Base-by-base conservation (phyloP, 208 protist species). In the Acanthamoeba lenticulata region DNA sequence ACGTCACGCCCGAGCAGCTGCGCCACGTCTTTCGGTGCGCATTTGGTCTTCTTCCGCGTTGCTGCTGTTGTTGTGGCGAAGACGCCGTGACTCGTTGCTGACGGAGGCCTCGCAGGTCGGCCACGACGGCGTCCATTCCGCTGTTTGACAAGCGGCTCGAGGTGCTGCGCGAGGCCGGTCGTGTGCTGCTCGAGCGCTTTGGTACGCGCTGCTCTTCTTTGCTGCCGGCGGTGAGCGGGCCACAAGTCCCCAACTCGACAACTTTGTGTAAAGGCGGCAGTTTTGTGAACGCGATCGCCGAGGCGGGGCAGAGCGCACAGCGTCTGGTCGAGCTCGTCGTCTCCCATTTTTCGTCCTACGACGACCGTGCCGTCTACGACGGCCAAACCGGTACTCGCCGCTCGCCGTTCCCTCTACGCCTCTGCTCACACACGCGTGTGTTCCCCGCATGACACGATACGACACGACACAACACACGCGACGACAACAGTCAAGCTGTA, bases 401-500 rank as follows among this genome's bases (percentile, higher is more conserved):
- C 7, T 57, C 1, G 27, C 11, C n/a, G n/a, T n/a, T n/a, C n/a
- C n/a, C 42, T 34, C 29, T 38, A 36, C n/a, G n/a, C n/a, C n/a
- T n/a, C n/a, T n/a, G n/a, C n/a, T n/a, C n/a, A n/a, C n/a, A n/a
- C n/a, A n/a, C n/a, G n/a, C 60, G 27, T 21, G 27, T 15, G 9
- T 13, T 42, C n/a, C n/a, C n/a, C n/a, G n/a, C n/a, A n/a, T n/a
- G n/a, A n/a, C n/a, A n/a, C n/a, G n/a, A 38, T 29, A 38, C 40
- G 11, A 32, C 40, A 49, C 29, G 5, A 83, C 32, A 19, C 62
- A 69, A 5, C 11, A 69, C 60, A 74, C 34, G 4, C 34, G 11
- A 36, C 19, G 5, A 24, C 6, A 19, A 79, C 89, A 96, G 92
- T 85, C 97, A 67, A 94, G 88, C 52, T 86, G 97, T 96, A 97